Base-by-base conservation (phyloP, 164 flowering plant genomes). In the Buxus sempervirens region DNA sequence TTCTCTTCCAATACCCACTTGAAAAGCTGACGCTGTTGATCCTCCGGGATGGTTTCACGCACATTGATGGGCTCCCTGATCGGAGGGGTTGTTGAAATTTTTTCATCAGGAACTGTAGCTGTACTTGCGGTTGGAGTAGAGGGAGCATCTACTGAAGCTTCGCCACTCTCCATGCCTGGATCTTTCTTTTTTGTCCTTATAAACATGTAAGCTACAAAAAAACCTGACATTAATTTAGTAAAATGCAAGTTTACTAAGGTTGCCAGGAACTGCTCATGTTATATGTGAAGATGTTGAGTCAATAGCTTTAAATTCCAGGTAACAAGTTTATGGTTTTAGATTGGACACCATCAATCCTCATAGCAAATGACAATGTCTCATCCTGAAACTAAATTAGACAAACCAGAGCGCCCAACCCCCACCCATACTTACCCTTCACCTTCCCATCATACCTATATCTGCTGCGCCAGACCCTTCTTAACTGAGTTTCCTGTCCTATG, bases 1-100 rank as follows among this genome's bases (percentile, higher is more conserved):
- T 87, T 93, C 84, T 90, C 96, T 73, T 87, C 98, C 78, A 91
- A 72, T 24, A 91, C 78, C 97, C 97, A 93, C 75, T 85, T 81
- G 81, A 85, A 91, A 42, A 91, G 88, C 63, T 91, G 85, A 0
- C 83, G 87, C 67, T 93, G 92, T 67, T 82, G 84, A 64, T 83
- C 76, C 71, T 81, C 88, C 7, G 96, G 93, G 56, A 93, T 76
- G 20, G 89, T 86, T 67, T 80, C 84, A 5, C 69, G 80, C 49
- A 70, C 45, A 68, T 71, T 78, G 51, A 77, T 73, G 24, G 85
- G 78, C 73, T 73, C 74, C 8, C 59, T 7, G 5, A 64, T 45
- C 2, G 73, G 48, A 32, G 84, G 75, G 45, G 76, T 66, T 2
- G 73, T 68, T 38, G 64, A 53, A 55, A 84, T 32, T 63, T 66